Evolutionary conservation across 2,329 filamentous ascomycete genomes (phyloP).

Genomic region (Lecanicillium sp.): DNA sequence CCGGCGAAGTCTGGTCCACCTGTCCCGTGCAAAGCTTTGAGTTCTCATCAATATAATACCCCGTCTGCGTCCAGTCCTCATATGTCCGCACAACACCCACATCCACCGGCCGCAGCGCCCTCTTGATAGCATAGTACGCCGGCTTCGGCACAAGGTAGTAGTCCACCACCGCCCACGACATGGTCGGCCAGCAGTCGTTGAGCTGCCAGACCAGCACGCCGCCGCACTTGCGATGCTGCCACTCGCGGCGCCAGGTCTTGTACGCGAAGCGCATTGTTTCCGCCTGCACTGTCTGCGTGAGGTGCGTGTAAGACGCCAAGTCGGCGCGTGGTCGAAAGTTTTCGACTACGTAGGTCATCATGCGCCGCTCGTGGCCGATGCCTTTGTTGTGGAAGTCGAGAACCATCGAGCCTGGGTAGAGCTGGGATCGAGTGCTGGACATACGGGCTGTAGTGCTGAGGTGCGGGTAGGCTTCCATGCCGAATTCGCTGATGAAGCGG

Average conservation of each 20-base stretch:
- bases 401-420: slow-evolving; percentile 59
- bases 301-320: slow-evolving; percentile 67
- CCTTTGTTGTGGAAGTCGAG: slow-evolving; percentile 81
- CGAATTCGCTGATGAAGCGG: slow-evolving; percentile 75
- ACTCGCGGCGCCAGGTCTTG: slow-evolving; percentile 52
- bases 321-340: slow-evolving; percentile 56
- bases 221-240: slow-evolving; percentile 53
- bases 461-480: slow-evolving; percentile 63
- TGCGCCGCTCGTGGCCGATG: slow-evolving; percentile 64
- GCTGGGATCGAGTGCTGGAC: slow-evolving; percentile 43
- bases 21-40: slow-evolving; percentile 24
- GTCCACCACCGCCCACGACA: slow-evolving; percentile 58
- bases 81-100: slow-evolving; percentile 44
- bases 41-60: slow-evolving; percentile 11
- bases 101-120: slow-evolving; percentile 51
- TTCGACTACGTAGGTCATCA: slow-evolving; percentile 68
- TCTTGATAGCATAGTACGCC: slow-evolving; percentile 40
- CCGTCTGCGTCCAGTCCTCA: slow-evolving; percentile 30
- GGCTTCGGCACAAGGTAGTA: slow-evolving; percentile 57
- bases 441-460: slow-evolving; percentile 60
- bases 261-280: slow-evolving; percentile 45
- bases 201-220: slow-evolving; percentile 62
- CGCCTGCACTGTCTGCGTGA: slow-evolving; percentile 47
- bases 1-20: slow-evolving; percentile 28
- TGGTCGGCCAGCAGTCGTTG: slow-evolving; percentile 63